phyloP scores from a whole-genome alignment of 306 rosid species.

The Albizia julibrissin region DNA sequence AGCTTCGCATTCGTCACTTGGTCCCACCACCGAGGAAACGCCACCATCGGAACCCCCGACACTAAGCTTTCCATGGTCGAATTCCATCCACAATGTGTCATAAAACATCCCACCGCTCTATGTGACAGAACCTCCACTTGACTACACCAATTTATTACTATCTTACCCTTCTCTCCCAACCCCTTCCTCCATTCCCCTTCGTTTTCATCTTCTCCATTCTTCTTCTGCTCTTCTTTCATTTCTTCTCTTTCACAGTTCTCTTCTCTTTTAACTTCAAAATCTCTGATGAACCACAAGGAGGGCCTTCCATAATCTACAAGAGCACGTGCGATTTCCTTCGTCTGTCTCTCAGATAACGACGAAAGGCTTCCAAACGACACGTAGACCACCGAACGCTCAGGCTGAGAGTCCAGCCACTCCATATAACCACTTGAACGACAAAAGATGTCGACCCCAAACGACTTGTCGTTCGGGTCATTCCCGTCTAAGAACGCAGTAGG shows the following conservation, averaged over 20 bases:
- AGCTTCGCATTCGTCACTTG: constrained; percentile 1
- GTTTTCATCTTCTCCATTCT: neutral
- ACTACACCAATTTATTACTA: constrained; percentile 41
- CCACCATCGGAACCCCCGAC: neutral
- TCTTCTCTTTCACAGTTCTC: too few species aligned
- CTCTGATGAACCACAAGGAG: constrained; percentile 47
- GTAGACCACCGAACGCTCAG: constrained; percentile 36
- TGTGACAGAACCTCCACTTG: constrained; percentile 43
- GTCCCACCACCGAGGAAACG: neutral
- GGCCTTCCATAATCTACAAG: constrained; percentile 39
- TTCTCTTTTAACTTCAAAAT: neutral
- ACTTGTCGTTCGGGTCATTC: constrained; percentile 27
- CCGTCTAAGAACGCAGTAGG: constrained; percentile 36
- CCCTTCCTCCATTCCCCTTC: neutral
- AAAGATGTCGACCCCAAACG: constrained; percentile 40
- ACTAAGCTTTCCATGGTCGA: neutral
- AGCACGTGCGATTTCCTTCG: constrained; percentile 39
- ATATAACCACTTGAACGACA: constrained; percentile 17
- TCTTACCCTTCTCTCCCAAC: constrained; percentile 30
- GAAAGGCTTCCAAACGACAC: constrained; percentile 49
- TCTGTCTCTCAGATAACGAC: constrained; percentile 24
- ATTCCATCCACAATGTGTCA: constrained; percentile 4
- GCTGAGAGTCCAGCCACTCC: constrained; percentile 45
- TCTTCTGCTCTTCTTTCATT: neutral
- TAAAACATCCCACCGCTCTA: neutral